Conservation (phyloP, 768 basidiomycete genomes). For the Leucocoprinus birnbaumii region DNA sequence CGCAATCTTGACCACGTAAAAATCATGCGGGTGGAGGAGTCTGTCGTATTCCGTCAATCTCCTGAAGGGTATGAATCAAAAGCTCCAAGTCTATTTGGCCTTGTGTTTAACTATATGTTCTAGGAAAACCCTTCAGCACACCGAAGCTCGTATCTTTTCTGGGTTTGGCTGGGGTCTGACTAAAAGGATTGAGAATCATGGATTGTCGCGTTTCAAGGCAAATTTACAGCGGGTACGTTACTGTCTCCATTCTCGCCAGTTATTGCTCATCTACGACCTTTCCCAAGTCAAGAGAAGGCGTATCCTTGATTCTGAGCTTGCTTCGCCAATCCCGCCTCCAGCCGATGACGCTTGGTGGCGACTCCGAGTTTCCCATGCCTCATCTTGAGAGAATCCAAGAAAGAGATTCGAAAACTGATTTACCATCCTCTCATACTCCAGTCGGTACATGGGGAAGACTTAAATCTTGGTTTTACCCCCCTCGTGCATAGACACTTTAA, state of each 20-base stretch:
- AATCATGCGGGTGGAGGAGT: conserved; percentile 90
- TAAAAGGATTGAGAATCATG: conserved; percentile 83
- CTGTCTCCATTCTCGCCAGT: neutral
- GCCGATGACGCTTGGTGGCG: conserved; percentile 46
- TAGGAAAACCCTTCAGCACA: conserved; percentile 81
- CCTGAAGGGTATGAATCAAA: conserved; percentile 57
- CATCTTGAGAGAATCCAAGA: conserved; percentile 5
- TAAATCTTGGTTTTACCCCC: conserved; percentile 13
- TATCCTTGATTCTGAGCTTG: conserved; percentile 75
- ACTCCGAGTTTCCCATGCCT: conserved; percentile 17
- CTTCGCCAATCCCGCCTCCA: conserved; percentile 76
- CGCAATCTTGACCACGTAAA: conserved; percentile 94
- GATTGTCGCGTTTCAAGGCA: conserved; percentile 79
- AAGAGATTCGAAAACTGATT: neutral
- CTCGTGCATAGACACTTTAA: conserved; percentile 3
- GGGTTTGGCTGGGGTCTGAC: conserved; percentile 90
- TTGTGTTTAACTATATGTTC: conserved; percentile 4
- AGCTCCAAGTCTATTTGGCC: neutral
- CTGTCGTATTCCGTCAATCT: conserved; percentile 65
- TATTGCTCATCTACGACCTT: neutral
- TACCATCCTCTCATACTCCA: neutral
- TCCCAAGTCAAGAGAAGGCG: conserved; percentile 79
- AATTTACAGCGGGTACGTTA: conserved; percentile 76
- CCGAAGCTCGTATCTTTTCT: conserved; percentile 85
- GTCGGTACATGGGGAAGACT: conserved; percentile 15